phyloP scores from a whole-genome alignment of 2,329 filamentous ascomycete species.

The Venturia effusa region DNA sequence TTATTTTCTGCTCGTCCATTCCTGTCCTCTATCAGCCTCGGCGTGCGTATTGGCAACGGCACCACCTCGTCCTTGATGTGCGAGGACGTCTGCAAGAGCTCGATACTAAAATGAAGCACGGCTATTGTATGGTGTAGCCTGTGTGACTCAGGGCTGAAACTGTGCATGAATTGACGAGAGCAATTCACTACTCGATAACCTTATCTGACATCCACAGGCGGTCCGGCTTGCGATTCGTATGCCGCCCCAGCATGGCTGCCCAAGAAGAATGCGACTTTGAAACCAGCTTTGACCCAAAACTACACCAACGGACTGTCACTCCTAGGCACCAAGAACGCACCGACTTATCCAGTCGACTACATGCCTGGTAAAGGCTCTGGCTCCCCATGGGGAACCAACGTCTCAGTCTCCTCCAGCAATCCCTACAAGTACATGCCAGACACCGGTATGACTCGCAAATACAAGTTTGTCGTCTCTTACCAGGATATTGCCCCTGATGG shows the following conservation, averaged over 20 bases:
- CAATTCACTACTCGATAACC: no score
- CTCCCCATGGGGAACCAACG: conserved; percentile 6
- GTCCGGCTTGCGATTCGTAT: neutral
- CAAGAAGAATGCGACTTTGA: conserved; percentile 13
- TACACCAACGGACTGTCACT: conserved; percentile 20
- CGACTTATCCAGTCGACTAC: neutral
- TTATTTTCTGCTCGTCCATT: no score
- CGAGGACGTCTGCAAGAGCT: no score
- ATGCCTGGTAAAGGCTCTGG: neutral
- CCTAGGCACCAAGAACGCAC: conserved; percentile 17
- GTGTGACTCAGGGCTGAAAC: no score
- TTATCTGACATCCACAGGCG: neutral
- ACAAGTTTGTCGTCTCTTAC: conserved; percentile 16
- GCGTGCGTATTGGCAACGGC: no score
- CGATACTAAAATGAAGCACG: no score
- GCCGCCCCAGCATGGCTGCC: conserved; percentile 20
- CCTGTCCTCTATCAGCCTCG: no score
- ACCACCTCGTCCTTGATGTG: no score
- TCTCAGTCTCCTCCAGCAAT: conserved; percentile 10
- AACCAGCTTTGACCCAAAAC: conserved; percentile 17
- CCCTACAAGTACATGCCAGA: conserved; percentile 20
- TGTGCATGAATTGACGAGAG: no score
- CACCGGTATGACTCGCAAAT: conserved; percentile 23
- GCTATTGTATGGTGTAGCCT: no score
- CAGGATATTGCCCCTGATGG: conserved; percentile 20